Conservation (phyloP, 352 stramenopile genomes). For the Pythium chondricola region DNA sequence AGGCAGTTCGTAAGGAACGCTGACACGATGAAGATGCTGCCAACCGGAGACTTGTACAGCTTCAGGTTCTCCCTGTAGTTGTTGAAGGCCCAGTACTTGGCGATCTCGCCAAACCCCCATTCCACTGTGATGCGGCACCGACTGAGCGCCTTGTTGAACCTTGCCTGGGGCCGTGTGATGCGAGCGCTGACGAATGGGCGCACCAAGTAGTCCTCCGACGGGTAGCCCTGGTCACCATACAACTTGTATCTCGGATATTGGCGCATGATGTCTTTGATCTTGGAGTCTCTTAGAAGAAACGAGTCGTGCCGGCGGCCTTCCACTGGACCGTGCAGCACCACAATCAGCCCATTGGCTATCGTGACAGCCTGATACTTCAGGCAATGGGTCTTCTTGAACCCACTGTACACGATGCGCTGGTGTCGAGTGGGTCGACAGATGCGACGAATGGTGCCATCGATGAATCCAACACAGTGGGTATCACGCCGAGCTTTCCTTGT, state of each 20-base stretch:
- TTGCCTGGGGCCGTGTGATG: neutral
- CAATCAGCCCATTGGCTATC: constrained; percentile 6
- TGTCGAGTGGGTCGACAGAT: constrained; percentile 6
- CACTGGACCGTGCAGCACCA: constrained; percentile 1
- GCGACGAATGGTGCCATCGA: constrained; percentile 11
- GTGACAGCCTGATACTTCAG: constrained; percentile 9
- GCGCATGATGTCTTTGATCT: neutral
- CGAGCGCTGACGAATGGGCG: neutral
- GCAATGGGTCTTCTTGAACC: constrained; percentile 1
- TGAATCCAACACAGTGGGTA: constrained; percentile 13
- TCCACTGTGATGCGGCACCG: neutral
- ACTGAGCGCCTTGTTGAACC: constrained; percentile 10
- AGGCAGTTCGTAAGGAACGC: constrained; percentile 3
- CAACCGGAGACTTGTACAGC: constrained; percentile 7
- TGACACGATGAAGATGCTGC: constrained; percentile 3
- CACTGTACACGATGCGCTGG: constrained; percentile 7
- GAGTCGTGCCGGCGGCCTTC: constrained; percentile 10
- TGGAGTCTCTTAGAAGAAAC: neutral
- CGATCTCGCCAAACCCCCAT: constrained; percentile 8
- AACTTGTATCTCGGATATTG: neutral
- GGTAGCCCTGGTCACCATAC: constrained; percentile 5
- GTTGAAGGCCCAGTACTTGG: constrained; percentile 1
- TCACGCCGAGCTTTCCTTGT: neutral
- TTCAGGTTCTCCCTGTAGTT: constrained; percentile 6
- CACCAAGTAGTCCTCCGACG: neutral